Conservation (phyloP, 352 stramenopile species). For the Phytophthora melonis region DNA sequence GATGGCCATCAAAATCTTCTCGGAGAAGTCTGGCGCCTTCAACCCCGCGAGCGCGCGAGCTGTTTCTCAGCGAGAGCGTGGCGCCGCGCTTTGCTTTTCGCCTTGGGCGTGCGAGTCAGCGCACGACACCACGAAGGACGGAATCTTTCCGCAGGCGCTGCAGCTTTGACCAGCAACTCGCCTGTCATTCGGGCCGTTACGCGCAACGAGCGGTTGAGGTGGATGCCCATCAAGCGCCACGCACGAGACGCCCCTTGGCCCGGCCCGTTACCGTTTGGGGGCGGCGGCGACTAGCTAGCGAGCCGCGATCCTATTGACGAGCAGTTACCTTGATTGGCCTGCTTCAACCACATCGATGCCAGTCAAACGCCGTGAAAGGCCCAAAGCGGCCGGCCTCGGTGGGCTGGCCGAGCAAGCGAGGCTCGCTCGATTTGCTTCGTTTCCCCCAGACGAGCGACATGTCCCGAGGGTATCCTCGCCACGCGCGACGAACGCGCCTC, state of each 20-base stretch:
- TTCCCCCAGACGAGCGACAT: constrained; percentile 63
- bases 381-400: background rate
- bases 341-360: constrained; percentile 62
- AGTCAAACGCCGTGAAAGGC: constrained; percentile 51
- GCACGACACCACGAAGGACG: constrained; percentile 28
- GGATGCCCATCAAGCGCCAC: constrained; percentile 36
- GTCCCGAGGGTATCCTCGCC: constrained; percentile 25
- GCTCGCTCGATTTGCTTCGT: constrained; percentile 87
- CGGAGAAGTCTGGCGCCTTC: constrained; percentile 14
- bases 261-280: constrained; percentile 11
- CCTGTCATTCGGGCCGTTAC: constrained; percentile 24
- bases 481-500: constrained; percentile 25
- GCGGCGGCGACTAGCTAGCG: constrained; percentile 29
- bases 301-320: constrained; percentile 23
- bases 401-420: constrained; percentile 48
- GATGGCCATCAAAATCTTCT: constrained; percentile 35
- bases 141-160: constrained; percentile 25
- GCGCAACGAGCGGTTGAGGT: constrained; percentile 22
- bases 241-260: constrained; percentile 16
- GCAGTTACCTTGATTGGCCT: constrained; percentile 5
- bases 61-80: constrained; percentile 31
- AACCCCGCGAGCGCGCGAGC: constrained; percentile 13
- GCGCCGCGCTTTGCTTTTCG: constrained; percentile 11
- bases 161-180: constrained; percentile 26
- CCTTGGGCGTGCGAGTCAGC: constrained; percentile 6